phyloP scores from a whole-genome alignment of 2,329 filamentous ascomycete species.

The Microdochium paspali region DNA sequence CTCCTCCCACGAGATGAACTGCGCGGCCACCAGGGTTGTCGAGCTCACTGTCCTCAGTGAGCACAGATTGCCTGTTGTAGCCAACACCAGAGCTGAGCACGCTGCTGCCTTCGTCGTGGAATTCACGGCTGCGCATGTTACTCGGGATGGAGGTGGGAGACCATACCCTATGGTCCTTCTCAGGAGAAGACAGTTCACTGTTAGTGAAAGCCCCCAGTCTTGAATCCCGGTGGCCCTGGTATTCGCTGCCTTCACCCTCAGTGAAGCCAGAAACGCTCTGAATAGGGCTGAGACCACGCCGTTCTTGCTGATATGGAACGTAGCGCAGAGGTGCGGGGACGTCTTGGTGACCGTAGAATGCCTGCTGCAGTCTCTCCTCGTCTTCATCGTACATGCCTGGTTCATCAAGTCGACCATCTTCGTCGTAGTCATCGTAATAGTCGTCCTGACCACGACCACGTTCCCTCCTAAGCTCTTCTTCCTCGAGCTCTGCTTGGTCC shows the following conservation, averaged over 20 bases:
- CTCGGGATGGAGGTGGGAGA: slow-evolving; percentile 49
- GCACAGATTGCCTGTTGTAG: slow-evolving; percentile 39
- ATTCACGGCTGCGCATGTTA: slow-evolving; percentile 37
- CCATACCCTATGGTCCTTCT: slow-evolving; percentile 36
- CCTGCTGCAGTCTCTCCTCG: slow-evolving; percentile 23
- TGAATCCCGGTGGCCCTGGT: slow-evolving; percentile 46
- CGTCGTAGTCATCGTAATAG: slow-evolving; percentile 33
- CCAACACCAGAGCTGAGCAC: slow-evolving; percentile 45
- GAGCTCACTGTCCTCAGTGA: slow-evolving; percentile 44
- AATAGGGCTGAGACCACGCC: slow-evolving; percentile 74
- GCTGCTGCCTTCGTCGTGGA: slow-evolving; percentile 51
- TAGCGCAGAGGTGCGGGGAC: slow-evolving; percentile 56
- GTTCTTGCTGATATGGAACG: slow-evolving; percentile 58
- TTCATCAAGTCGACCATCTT: slow-evolving; percentile 24
- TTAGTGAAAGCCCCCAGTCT: slow-evolving; percentile 37
- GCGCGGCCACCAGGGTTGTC: slow-evolving; percentile 48
- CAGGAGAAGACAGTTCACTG: slow-evolving; percentile 50
- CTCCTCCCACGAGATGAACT: slow-evolving; percentile 61
- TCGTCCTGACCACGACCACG: slow-evolving; percentile 21
- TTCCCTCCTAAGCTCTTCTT: slow-evolving; percentile 33
- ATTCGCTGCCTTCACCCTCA: slow-evolving; percentile 51
- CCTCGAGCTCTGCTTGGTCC: slow-evolving; percentile 36
- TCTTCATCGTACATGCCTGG: slow-evolving; percentile 29
- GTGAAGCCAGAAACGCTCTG: slow-evolving; percentile 86
- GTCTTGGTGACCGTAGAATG: slow-evolving; percentile 50